A percentile compares a stretch with the other conserved stretches of the same genome.
phyloP scores from a whole-genome alignment of 805 yeast species.

The Metschnikowia aberdeeniae region DNA sequence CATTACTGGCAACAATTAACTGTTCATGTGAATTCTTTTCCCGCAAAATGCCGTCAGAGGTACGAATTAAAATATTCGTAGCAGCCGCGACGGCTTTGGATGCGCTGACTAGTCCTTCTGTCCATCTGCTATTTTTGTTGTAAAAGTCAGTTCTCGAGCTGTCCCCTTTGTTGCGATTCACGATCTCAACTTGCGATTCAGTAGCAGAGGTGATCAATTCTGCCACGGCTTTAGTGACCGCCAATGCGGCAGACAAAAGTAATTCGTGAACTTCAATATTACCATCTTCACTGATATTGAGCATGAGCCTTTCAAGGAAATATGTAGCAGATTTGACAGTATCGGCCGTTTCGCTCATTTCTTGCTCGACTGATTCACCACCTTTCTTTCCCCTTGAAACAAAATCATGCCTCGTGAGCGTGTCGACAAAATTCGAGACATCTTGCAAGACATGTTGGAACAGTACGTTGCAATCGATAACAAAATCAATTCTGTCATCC shows the following conservation, averaged over 20 bases:
- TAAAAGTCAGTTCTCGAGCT: slow-evolving; percentile 70
- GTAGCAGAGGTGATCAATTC: slow-evolving; percentile 70
- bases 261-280: slow-evolving; percentile 73
- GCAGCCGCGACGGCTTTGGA: slow-evolving; percentile 83
- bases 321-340: slow-evolving; percentile 64
- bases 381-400: background rate
- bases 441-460: slow-evolving; percentile 69
- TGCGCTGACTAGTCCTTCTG: slow-evolving; percentile 88
- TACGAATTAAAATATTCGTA: slow-evolving; percentile 72
- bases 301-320: slow-evolving; percentile 51
- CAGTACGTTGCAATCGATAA: slow-evolving; percentile 68
- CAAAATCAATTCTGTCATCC: slow-evolving; percentile 66
- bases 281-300: slow-evolving; percentile 50
- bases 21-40: slow-evolving; percentile 69
- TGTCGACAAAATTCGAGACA: slow-evolving; percentile 52
- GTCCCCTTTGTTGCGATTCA: slow-evolving; percentile 61
- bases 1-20: slow-evolving; percentile 84
- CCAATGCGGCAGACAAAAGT: slow-evolving; percentile 70
- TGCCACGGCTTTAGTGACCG: slow-evolving; percentile 75
- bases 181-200: slow-evolving; percentile 79
- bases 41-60: slow-evolving; percentile 80
- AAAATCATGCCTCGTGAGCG: slow-evolving; percentile 31
- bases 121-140: slow-evolving; percentile 86
- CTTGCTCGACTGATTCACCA: slow-evolving; percentile 67
- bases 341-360: slow-evolving; percentile 68